Evolutionary conservation across 2,329 filamentous ascomycete species (phyloP), one percentile per base, ranked within the genome.

Genomic region (Colletotrichum eleusines): DNA sequence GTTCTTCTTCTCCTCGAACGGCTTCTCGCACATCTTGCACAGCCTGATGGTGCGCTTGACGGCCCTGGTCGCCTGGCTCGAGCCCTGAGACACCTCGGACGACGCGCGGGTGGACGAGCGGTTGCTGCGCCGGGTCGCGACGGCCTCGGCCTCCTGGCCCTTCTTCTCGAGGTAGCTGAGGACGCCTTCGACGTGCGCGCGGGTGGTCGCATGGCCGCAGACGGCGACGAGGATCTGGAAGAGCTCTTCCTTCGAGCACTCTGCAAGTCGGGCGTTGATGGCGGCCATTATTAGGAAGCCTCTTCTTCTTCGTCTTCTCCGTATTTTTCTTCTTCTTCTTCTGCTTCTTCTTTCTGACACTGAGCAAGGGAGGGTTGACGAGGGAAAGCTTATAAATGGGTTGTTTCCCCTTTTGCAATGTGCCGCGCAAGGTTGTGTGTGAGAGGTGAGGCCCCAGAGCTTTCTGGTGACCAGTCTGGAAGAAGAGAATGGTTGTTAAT

Each of bases 1-100:
- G 44, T 69, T 65, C n/a, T 65, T 44, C 18, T 68, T 68, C 58
- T 71, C 64, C 14, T 53, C 51, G 7, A 38, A 71, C 18, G 59
- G 33, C 58, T 53, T 33, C 14, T 44, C 20, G 46, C 69, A 71
- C 2, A 38, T 31, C 44, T 33, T n/a, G 53, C 69, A 71, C 44
- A 71, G 55, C 38, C 59, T 57, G 33, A 71, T 53, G 23, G 38
- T 28, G 11, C 46, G 63, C 48, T 70, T 51, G 23, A 50, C 18
- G 16, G 54, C 40, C 55, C 55, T 48, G 5, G 31, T 9, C 8
- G 38, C 23, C n/a, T 50, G 57, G n/a, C 16, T 38, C 23, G 55
- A 61, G n/a, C 58, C 55, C 55, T 67, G 66, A 12, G 66, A 69
- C 26, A 48, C 57, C 51, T 68, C 44, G 12, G 59, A 69, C 26